Evolutionary conservation across 1,284 basidiomycete genomes (phyloP).

Genomic region (Naganishia sp.): DNA sequence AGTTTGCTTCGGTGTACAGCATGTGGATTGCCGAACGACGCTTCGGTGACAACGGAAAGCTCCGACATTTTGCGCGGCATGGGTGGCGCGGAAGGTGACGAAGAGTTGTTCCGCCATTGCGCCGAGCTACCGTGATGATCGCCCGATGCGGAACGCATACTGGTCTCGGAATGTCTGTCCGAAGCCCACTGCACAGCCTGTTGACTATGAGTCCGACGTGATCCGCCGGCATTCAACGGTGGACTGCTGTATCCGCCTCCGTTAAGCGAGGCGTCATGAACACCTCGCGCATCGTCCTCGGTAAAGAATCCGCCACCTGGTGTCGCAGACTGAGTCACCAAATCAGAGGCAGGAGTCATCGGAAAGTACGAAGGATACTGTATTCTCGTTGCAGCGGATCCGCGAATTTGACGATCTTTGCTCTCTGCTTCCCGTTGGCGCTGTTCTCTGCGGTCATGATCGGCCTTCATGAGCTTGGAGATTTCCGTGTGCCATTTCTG

Average conservation of each 20-base stretch:
- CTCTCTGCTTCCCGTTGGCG: constrained; percentile 57
- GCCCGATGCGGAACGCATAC: constrained; percentile 68
- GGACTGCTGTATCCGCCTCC: constrained; percentile 57
- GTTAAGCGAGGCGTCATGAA: constrained; percentile 25
- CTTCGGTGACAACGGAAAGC: constrained; percentile 41
- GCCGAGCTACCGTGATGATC: constrained; percentile 67
- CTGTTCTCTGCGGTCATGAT: constrained; percentile 55
- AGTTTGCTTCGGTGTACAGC: constrained; percentile 35
- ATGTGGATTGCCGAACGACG: constrained; percentile 40
- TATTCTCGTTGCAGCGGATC: constrained; percentile 40
- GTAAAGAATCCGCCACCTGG: constrained; percentile 37
- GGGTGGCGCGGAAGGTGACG: constrained; percentile 63
- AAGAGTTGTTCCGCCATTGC: constrained; percentile 63
- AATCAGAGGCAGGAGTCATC: constrained; percentile 37
- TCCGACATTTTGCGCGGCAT: constrained; percentile 44
- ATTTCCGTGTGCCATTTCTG: constrained; percentile 88
- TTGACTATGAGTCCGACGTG: constrained; percentile 60
- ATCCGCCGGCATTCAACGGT: constrained; percentile 59
- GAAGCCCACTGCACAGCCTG: constrained; percentile 59
- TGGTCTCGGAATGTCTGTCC: constrained; percentile 59
- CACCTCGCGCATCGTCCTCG: constrained; percentile 44
- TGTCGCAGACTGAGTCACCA: constrained; percentile 35
- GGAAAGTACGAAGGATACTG: constrained; percentile 35
- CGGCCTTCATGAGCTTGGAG: constrained; percentile 74
- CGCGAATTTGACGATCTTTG: constrained; percentile 31